Evolutionary conservation across 495 filamentous ascomycete genomes (phyloP).

Genomic region (Penicillium malachiteum): DNA sequence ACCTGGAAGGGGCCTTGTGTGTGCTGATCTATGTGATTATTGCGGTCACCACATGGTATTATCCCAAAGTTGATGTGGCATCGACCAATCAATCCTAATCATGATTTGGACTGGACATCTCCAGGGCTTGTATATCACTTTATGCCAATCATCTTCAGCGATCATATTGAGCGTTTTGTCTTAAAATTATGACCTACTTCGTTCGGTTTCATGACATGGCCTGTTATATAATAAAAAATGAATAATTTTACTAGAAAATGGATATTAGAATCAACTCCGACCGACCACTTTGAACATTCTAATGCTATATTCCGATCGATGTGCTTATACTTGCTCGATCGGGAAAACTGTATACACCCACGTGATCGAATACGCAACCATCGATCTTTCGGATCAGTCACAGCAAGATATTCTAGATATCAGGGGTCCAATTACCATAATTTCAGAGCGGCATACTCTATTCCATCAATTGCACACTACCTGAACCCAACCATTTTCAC

Average conservation of each 20-base stretch:
- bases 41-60: constrained; percentile 53
- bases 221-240: neutral
- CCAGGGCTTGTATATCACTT: neutral
- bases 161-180: neutral
- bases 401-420: too few relatives aligned
- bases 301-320: neutral
- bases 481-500: neutral
- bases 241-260: neutral
- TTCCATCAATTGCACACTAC: too few relatives aligned
- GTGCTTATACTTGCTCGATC: neutral
- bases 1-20: constrained; percentile 75
- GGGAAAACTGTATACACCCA: constrained; percentile 11
- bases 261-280: neutral
- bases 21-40: constrained; percentile 59
- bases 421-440: too few relatives aligned
- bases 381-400: neutral
- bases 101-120: neutral
- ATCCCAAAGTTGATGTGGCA: constrained; percentile 34
- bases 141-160: neutral
- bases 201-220: too few relatives aligned
- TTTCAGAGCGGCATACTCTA: too few relatives aligned
- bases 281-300: neutral
- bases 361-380: constrained; percentile 10
- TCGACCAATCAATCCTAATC: constrained; percentile 24
- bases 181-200: too few relatives aligned